Percentiles rank a stretch among this genome's conserved stretches.
Conservation (phyloP, 2,329 filamentous ascomycete genomes). For the Alternaria metachromatica region DNA sequence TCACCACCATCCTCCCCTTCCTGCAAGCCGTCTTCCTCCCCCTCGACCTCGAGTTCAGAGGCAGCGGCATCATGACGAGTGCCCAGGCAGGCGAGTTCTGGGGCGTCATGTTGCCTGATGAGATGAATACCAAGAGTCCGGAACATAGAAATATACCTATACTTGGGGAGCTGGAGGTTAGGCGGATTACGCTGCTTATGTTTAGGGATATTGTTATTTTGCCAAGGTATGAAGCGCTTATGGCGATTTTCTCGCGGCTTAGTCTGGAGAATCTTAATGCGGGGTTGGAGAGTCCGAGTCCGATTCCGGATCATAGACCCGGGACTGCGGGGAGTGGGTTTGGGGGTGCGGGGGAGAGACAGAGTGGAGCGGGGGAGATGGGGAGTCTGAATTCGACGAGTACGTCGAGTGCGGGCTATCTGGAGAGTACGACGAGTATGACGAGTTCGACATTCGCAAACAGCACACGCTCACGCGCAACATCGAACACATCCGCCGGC, state of each 20-base stretch:
- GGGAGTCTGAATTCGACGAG: conserved; percentile 67
- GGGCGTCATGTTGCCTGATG: conserved; percentile 67
- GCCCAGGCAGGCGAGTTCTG: conserved; percentile 90
- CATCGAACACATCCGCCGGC: conserved; percentile 75
- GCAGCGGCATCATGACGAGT: conserved; percentile 78
- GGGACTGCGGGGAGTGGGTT: conserved; percentile 38
- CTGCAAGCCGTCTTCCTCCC: conserved; percentile 95
- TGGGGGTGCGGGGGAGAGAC: not conserved
- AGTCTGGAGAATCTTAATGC: conserved; percentile 75
- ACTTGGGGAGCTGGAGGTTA: conserved; percentile 74
- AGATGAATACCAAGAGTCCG: conserved; percentile 56
- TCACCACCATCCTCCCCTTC: conserved; percentile 88
- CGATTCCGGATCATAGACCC: conserved; percentile 35
- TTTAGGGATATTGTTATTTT: conserved; percentile 91
- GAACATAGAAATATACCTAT: conserved; percentile 53
- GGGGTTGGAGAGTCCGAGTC: conserved; percentile 47
- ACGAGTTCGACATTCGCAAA: conserved; percentile 55
- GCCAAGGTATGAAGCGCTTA: conserved; percentile 85
- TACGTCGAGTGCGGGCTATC: conserved; percentile 70
- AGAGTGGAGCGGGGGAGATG: conserved; percentile 37
- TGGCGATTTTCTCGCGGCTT: conserved; percentile 86
- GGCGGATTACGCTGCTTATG: conserved; percentile 84
- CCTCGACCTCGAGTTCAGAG: conserved; percentile 90
- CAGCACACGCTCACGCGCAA: conserved; percentile 73
- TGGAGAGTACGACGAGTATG: conserved; percentile 69